Evolutionary conservation across 352 stramenopile genomes (phyloP).

Genomic region (Phytopythium oedochilum): DNA sequence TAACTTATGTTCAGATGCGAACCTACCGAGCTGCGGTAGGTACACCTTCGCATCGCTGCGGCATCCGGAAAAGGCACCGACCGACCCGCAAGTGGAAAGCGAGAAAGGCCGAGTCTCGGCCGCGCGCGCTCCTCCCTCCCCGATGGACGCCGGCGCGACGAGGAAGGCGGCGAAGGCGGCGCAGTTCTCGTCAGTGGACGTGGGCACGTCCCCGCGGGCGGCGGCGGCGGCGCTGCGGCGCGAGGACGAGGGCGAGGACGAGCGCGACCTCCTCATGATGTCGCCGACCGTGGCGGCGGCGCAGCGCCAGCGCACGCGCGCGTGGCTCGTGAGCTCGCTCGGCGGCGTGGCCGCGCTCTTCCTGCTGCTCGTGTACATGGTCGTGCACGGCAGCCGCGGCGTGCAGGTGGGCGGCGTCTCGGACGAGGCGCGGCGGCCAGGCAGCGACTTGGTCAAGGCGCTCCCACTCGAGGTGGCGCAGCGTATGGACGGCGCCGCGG

Average conservation of each 20-base stretch:
- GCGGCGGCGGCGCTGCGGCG: background rate
- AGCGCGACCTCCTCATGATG: conserved; percentile 1
- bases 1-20: too few species aligned
- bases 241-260: conserved; percentile 6
- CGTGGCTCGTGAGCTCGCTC: conserved; percentile 21
- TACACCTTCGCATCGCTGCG: too few species aligned
- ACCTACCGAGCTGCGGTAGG: too few species aligned
- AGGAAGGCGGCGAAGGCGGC: background rate
- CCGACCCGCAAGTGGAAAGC: too few species aligned
- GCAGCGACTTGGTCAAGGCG: conserved; percentile 10
- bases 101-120: background rate
- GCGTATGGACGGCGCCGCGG: conserved; percentile 38
- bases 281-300: conserved; percentile 9
- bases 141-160: background rate
- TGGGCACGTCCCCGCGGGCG: background rate
- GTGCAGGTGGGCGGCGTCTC: conserved; percentile 21
- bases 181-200: background rate
- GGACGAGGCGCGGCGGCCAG: background rate
- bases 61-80: too few species aligned
- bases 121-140: background rate
- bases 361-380: conserved; percentile 36
- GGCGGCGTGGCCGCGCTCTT: conserved; percentile 27
- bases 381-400: conserved; percentile 26
- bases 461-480: conserved; percentile 29
- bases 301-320: conserved; percentile 11